Evolutionary conservation across 1,139 yeast genomes (phyloP).

Genomic region (Debaryomycetaceae sp.): DNA sequence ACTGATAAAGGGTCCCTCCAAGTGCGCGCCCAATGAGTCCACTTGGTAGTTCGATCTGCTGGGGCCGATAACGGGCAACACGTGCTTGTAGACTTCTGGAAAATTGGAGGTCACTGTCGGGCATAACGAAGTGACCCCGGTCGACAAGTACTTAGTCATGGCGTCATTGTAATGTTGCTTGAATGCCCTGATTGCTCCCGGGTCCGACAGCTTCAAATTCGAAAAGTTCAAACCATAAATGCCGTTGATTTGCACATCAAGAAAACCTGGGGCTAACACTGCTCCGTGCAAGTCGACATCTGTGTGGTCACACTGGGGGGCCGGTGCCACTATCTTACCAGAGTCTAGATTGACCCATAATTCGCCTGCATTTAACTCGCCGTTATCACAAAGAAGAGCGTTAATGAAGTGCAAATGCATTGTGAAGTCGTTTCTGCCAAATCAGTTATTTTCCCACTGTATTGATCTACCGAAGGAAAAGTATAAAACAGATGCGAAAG

Average conservation of each 20-base stretch:
- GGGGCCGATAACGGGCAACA: constrained; percentile 43
- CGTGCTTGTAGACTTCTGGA: constrained; percentile 48
- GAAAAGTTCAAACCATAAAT: constrained; percentile 58
- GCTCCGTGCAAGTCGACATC: constrained; percentile 44
- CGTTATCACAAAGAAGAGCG: constrained; percentile 50
- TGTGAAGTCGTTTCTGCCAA: background rate
- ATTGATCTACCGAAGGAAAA: too few species aligned
- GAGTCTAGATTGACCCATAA: constrained; percentile 42
- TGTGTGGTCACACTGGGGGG: constrained; percentile 16
- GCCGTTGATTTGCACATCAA: constrained; percentile 62
- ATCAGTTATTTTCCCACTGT: too few species aligned
- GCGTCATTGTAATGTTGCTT: constrained; percentile 36
- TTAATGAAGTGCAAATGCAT: constrained; percentile 37
- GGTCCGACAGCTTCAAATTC: constrained; percentile 32
- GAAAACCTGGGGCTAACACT: constrained; percentile 54
- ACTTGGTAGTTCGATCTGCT: constrained; percentile 33
- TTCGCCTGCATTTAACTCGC: constrained; percentile 36
- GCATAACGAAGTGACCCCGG: constrained; percentile 59
- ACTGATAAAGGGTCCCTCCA: constrained; percentile 62
- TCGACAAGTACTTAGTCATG: constrained; percentile 44
- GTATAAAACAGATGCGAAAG: too few species aligned
- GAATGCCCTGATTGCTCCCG: constrained; percentile 29
- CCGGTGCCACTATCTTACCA: constrained; percentile 37
- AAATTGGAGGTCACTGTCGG: constrained; percentile 59
- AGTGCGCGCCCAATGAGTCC: constrained; percentile 60